Percentiles rank a stretch among this genome's conserved stretches.
phyloP scores from a whole-genome alignment of 2,329 filamentous ascomycete genomes.

The Cucurbitaria berberidis region DNA sequence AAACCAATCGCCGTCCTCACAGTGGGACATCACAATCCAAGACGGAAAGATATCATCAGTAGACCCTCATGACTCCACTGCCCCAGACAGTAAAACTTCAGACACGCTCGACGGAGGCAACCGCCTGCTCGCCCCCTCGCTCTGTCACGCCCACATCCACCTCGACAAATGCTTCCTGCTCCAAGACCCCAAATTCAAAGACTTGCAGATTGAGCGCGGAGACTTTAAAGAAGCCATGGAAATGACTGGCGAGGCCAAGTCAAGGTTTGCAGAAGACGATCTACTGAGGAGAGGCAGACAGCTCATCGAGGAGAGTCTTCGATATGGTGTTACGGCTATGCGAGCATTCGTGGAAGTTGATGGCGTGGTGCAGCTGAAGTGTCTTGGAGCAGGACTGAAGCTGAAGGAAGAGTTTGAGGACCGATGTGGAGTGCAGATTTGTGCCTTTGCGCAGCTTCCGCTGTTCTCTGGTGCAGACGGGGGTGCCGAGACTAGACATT shows the following conservation, averaged over 20 bases:
- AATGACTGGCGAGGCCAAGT: constrained; percentile 66
- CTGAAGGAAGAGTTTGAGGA: constrained; percentile 63
- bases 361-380: constrained; percentile 63
- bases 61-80: constrained; percentile 30
- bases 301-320: constrained; percentile 69
- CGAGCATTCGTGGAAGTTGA: constrained; percentile 76
- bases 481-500: constrained; percentile 57
- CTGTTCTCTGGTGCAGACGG: constrained; percentile 63
- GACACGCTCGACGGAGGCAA: constrained; percentile 50
- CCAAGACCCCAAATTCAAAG: constrained; percentile 63
- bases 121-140: constrained; percentile 58
- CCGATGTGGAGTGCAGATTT: constrained; percentile 68
- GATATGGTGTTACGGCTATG: constrained; percentile 70
- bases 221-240: constrained; percentile 70
- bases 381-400: constrained; percentile 62
- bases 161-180: constrained; percentile 71
- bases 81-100: constrained; percentile 13
- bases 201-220: constrained; percentile 65
- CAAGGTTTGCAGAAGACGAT: constrained; percentile 66
- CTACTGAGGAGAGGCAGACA: constrained; percentile 69
- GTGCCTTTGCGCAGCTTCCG: constrained; percentile 73
- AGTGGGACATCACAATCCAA: constrained; percentile 48
- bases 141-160: constrained; percentile 77
- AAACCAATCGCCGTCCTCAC: constrained; percentile 30
- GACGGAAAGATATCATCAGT: constrained; percentile 45